Evolutionary conservation across 306 rosid species (phyloP).

Genomic region (Sesbania bispinosa): DNA sequence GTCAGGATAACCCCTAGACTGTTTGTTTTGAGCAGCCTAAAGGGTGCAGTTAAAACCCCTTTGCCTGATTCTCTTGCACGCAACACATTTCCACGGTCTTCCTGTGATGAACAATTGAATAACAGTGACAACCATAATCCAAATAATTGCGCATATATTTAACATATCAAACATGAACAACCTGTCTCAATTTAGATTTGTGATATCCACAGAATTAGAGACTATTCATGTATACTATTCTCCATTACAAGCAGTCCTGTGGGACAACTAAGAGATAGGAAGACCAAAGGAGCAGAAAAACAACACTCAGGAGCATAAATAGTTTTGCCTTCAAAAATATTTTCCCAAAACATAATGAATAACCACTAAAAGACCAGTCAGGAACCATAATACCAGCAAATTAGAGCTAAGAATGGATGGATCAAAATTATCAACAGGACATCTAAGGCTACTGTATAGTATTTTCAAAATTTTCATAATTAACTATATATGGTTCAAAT

Average conservation of each 20-base stretch:
- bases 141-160: not conserved
- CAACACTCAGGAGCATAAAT: not conserved
- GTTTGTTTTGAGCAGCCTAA: constrained; percentile 72
- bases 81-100: constrained; percentile 73
- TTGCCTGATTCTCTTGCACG: constrained; percentile 90
- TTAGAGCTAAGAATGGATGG: not conserved
- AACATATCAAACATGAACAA: constrained; percentile 14
- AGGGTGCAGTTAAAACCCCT: constrained; percentile 90
- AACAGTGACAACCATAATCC: not conserved
- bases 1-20: constrained; percentile 88
- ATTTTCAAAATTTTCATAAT: not conserved
- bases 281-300: no score
- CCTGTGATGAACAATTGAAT: constrained; percentile 47
- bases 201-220: not conserved
- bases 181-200: not conserved
- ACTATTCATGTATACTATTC: not conserved
- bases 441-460: not conserved
- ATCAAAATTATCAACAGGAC: not conserved
- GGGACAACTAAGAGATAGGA: no score
- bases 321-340: not conserved
- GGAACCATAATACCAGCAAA: not conserved
- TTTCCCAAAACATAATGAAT: not conserved
- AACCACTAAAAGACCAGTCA: no score
- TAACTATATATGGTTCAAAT: not conserved
- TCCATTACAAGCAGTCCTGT: not conserved